phyloP scores from a whole-genome alignment of 257 asterid genomes.

The Rauvolfia tetraphylla region DNA sequence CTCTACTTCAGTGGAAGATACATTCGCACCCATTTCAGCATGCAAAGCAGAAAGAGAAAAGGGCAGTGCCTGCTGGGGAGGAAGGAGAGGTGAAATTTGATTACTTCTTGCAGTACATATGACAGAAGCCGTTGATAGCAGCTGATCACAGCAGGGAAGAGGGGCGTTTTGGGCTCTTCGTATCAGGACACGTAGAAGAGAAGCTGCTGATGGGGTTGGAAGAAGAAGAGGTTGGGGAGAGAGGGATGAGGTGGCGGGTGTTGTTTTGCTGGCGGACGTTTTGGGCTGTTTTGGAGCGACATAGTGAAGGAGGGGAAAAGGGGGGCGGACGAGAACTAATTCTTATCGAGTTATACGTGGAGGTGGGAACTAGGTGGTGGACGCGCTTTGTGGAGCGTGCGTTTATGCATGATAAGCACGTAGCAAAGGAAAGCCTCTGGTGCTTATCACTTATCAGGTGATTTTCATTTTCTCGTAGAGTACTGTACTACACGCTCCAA shows the following conservation, averaged over 20 bases:
- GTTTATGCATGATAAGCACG: not conserved
- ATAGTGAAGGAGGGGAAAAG: not conserved
- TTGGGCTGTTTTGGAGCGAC: not conserved
- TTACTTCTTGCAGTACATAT: not conserved
- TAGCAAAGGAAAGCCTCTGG: not conserved
- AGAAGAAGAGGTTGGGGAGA: too few species aligned
- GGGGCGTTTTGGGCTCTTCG: not conserved
- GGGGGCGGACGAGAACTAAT: constrained; percentile 2
- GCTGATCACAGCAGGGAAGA: not conserved
- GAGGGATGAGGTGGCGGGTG: not conserved
- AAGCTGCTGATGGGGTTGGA: not conserved
- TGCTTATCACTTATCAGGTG: constrained; percentile 21
- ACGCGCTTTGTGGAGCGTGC: constrained; percentile 5
- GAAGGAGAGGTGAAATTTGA: not conserved
- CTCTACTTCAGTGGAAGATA: constrained; percentile 32
- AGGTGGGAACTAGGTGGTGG: not conserved
- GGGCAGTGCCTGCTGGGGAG: constrained; percentile 4
- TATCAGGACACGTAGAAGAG: not conserved
- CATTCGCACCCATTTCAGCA: constrained; percentile 57
- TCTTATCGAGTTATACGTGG: constrained; percentile 22
- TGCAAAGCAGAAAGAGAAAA: not conserved
- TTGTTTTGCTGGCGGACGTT: not conserved
- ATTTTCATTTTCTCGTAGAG: not conserved
- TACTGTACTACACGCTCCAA: not conserved
- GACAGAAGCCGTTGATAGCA: not conserved